A percentile compares a stretch with the other conserved stretches of the same genome.
Conservation (phyloP, 306 rosid genomes). For the Lathyrus aphaca region DNA sequence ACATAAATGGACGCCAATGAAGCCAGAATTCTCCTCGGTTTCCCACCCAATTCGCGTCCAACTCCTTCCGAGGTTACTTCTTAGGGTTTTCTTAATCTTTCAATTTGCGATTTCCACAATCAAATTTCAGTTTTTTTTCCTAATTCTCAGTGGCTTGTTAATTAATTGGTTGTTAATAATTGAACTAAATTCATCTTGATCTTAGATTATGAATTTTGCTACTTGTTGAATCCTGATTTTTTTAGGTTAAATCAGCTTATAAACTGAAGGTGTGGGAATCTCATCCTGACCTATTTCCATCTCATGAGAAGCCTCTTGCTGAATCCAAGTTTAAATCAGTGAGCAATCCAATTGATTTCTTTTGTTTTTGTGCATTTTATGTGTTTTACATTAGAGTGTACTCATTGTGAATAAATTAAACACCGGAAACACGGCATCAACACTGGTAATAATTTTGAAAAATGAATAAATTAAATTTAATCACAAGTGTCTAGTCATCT, state of each 20-base stretch:
- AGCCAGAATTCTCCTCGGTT: slow-evolving; percentile 66
- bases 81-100: slow-evolving; percentile 35
- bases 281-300: slow-evolving; percentile 79
- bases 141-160: neutral
- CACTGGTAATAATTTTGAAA: too few relatives aligned
- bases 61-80: slow-evolving; percentile 52
- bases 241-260: slow-evolving; percentile 76
- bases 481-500: too few relatives aligned
- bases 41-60: slow-evolving; percentile 62
- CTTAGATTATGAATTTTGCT: too few relatives aligned
- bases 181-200: neutral
- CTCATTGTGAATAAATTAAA: neutral
- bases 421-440: too few relatives aligned
- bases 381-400: slow-evolving; percentile 5
- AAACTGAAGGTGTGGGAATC: slow-evolving; percentile 78
- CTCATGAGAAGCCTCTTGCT: slow-evolving; percentile 61
- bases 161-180: neutral
- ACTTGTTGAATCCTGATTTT: neutral
- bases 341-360: slow-evolving; percentile 24
- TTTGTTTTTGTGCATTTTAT: neutral
- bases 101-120: slow-evolving; percentile 3
- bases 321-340: slow-evolving; percentile 75
- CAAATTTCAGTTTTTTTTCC: slow-evolving; percentile 19
- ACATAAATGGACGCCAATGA: slow-evolving; percentile 55
- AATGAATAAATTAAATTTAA: too few relatives aligned